A percentile compares a stretch with the other conserved stretches of the same genome.
These are phyloP conservation scores for Auriculariales sp. DNA, from an alignment of 768 basidiomycete genomes.

Conservation along the genomic window DNA sequence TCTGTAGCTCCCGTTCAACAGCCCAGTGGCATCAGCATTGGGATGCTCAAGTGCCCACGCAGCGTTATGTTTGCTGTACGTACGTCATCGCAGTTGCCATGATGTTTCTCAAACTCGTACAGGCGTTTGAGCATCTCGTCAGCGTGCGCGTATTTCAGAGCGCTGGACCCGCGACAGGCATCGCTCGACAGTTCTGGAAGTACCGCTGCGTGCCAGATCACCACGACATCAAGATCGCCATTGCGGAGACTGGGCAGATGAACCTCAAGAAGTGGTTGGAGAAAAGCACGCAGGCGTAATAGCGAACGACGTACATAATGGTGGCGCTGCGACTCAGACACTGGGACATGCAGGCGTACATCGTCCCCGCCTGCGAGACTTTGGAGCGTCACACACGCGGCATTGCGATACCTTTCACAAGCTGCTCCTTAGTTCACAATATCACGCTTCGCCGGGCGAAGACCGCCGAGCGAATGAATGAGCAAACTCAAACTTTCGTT, in stretches of 20 bases:
- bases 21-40: slow-evolving; percentile 50
- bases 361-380: no score
- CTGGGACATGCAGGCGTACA: no score
- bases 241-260: slow-evolving; percentile 51
- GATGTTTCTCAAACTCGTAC: neutral
- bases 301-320: no score
- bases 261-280: slow-evolving; percentile 68
- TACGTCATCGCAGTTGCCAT: slow-evolving; percentile 8
- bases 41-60: slow-evolving; percentile 54
- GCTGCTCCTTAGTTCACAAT: no score
- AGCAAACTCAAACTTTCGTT: no score
- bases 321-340: no score
- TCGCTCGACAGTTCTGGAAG: slow-evolving; percentile 57
- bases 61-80: slow-evolving; percentile 53
- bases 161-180: slow-evolving; percentile 29
- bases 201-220: slow-evolving; percentile 54
- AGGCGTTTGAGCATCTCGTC: slow-evolving; percentile 71
- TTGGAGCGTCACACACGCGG: no score
- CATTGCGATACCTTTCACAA: no score
- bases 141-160: slow-evolving; percentile 40
- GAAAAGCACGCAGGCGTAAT: slow-evolving; percentile 25
- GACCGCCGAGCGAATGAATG: no score
- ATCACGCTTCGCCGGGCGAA: no score
- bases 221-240: slow-evolving; percentile 49
- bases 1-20: slow-evolving; percentile 63